Evolutionary conservation across 352 stramenopile genomes (phyloP).

Genomic region (Globisporangium lucens): DNA sequence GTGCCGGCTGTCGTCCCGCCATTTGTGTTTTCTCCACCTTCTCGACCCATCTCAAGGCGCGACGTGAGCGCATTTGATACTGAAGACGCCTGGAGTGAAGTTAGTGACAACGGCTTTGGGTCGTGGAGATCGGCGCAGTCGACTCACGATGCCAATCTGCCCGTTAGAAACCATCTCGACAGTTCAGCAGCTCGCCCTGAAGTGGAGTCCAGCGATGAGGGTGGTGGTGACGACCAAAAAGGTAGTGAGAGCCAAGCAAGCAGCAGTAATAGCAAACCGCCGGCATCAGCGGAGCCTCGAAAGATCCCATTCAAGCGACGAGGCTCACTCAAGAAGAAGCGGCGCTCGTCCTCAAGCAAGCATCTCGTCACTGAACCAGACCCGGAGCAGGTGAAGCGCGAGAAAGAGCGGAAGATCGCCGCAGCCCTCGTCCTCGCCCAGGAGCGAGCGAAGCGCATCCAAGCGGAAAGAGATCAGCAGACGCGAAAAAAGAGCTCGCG

Average conservation of each 20-base stretch:
- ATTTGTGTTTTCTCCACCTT: constrained; percentile 6
- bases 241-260: background rate
- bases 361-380: background rate
- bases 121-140: constrained; percentile 15
- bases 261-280: background rate
- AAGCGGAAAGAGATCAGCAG: constrained; percentile 27
- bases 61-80: background rate
- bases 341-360: background rate
- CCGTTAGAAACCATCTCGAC: background rate
- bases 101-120: constrained; percentile 7
- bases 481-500: constrained; percentile 18
- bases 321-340: constrained; percentile 11
- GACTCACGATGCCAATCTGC: background rate
- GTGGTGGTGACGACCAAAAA: background rate
- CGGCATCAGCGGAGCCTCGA: background rate
- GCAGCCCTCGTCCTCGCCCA: constrained; percentile 33
- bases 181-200: background rate
- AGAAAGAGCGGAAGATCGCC: constrained; percentile 33
- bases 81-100: constrained; percentile 8
- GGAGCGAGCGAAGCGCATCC: constrained; percentile 31
- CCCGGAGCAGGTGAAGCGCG: constrained; percentile 15
- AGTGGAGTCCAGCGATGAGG: background rate
- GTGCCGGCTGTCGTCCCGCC: background rate
- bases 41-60: background rate
- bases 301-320: background rate